Percentiles rank a stretch among this genome's conserved stretches.
These are phyloP conservation scores for Lentinula raphanica DNA, from an alignment of 768 basidiomycete species.

Conservation along the genomic window DNA sequence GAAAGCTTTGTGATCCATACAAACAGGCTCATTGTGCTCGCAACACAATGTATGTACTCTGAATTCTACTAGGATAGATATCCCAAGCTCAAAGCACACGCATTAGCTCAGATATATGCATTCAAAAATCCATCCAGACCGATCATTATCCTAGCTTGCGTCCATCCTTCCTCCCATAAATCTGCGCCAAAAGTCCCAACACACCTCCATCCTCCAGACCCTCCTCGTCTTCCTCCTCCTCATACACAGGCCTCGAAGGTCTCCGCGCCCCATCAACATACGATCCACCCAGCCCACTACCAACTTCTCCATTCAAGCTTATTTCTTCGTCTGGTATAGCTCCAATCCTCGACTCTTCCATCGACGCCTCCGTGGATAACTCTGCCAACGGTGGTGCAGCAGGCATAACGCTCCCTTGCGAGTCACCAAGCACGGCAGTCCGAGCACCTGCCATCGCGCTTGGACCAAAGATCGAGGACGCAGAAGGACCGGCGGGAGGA, in stretches of 20 bases:
- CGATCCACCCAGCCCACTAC: slow-evolving; percentile 61
- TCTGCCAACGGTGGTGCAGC: slow-evolving; percentile 10
- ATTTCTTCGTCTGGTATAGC: slow-evolving; percentile 42
- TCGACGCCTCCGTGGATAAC: slow-evolving; percentile 8
- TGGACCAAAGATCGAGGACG: slow-evolving; percentile 42
- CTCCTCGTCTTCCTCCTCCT: slow-evolving; percentile 61
- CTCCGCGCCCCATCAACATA: slow-evolving; percentile 67
- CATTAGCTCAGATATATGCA: neutral
- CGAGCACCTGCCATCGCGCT: slow-evolving; percentile 50
- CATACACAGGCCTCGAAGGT: slow-evolving; percentile 40
- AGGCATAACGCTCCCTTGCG: slow-evolving; percentile 50
- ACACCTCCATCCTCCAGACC: slow-evolving; percentile 76
- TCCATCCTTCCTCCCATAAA: slow-evolving; percentile 63
- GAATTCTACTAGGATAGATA: too few relatives aligned
- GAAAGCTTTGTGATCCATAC: too few relatives aligned
- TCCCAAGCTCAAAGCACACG: too few relatives aligned
- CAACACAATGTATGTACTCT: too few relatives aligned
- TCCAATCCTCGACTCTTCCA: slow-evolving; percentile 6
- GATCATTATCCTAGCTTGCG: slow-evolving; percentile 15
- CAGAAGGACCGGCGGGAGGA: slow-evolving; percentile 24
- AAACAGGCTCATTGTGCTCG: too few relatives aligned
- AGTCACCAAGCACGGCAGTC: slow-evolving; percentile 72
- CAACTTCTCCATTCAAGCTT: slow-evolving; percentile 49
- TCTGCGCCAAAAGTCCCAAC: slow-evolving; percentile 79
- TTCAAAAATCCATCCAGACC: neutral